Conservation (phyloP, 1,284 basidiomycete species). For the Cutaneotrichosporon spelunceum region DNA sequence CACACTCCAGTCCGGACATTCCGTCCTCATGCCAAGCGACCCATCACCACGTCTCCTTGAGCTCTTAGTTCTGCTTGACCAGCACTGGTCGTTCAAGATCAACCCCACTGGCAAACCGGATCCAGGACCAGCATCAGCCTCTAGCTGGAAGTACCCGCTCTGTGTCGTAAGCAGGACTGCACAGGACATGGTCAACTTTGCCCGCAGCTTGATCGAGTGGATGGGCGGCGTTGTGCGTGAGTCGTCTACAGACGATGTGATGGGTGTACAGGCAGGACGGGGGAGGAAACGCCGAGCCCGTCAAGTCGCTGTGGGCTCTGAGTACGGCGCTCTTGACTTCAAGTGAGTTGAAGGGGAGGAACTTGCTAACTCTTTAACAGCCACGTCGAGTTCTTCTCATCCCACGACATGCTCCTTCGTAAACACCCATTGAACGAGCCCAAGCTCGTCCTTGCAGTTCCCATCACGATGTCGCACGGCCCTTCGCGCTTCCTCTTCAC, state of each 20-base stretch:
- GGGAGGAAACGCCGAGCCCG: conserved; percentile 58
- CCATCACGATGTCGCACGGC: conserved; percentile 87
- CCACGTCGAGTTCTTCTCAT: conserved; percentile 83
- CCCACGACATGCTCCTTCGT: conserved; percentile 72
- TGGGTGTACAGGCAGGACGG: conserved; percentile 49
- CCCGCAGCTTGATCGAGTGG: conserved; percentile 98
- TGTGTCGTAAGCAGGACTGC: conserved; percentile 88
- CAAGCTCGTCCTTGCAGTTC: conserved; percentile 89
- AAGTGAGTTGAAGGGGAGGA: conserved; percentile 29
- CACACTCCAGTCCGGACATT: conserved; percentile 71
- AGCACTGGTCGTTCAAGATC: conserved; percentile 87
- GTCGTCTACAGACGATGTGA: conserved; percentile 74
- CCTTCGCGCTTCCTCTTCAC: conserved; percentile 81
- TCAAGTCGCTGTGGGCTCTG: conserved; percentile 30
- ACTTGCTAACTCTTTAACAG: conserved; percentile 53
- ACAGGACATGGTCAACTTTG: conserved; percentile 89
- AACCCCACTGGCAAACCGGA: conserved; percentile 53
- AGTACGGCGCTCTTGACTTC: conserved; percentile 50
- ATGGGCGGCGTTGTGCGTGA: conserved; percentile 89
- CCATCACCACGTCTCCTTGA: conserved; percentile 90
- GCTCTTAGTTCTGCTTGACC: conserved; percentile 88
- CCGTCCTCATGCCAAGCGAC: conserved; percentile 88
- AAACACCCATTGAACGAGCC: conserved; percentile 80
- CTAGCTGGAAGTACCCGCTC: conserved; percentile 61
- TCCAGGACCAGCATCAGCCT: background rate